Evolutionary conservation across 75 land plant species (phyloP), one percentile per base, ranked within the genome.

Genomic region (Adiantum capillusveneris): DNA sequence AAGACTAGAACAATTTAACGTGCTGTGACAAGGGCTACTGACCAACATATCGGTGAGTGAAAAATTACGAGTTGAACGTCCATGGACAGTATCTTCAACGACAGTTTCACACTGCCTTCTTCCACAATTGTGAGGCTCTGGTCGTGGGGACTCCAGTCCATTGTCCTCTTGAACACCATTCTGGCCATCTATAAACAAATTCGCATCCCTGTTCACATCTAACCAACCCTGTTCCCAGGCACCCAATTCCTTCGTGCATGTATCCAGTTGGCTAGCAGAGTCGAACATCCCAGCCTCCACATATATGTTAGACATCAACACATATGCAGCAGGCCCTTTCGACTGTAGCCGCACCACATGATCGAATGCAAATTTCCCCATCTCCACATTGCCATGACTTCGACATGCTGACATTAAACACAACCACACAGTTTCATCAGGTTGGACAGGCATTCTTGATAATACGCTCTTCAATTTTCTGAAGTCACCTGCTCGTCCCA

Each of bases 381-480:
- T 20, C 3, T 51, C 29, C 25, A 16, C 18, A 71, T 66, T 66
- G 3, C 61, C 68, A 71, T 62, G 59, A 43, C 30, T 57, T 31
- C 17, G 30, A 50, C 67, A 79, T 12, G 74, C 76, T 17, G 43
- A 55, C 45, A 79, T 55, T 53, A 83, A 64, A 14, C 76, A 52
- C 6, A 44, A 20, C 74, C 67, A 67, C 25, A 57, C 64, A 1
- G 59, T 63, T 20, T 56, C 30, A 65, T 73, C 57, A 17, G 74
- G 60, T 24, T 69, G 58, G 57, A 54, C 65, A 65, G 77, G 82
- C 76, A 83, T 69, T 1, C 65, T 46, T 25, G 30, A 26, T 43
- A 79, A 69, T 46, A 79, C 48, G 30, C 44, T 6, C 65, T 76
- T 60, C 22, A 70, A 76, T 14, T 17, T 46, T 21, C 6, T 18